Evolutionary conservation across 306 rosid genomes (phyloP).

Genomic region (Pterocarpus santalinus): DNA sequence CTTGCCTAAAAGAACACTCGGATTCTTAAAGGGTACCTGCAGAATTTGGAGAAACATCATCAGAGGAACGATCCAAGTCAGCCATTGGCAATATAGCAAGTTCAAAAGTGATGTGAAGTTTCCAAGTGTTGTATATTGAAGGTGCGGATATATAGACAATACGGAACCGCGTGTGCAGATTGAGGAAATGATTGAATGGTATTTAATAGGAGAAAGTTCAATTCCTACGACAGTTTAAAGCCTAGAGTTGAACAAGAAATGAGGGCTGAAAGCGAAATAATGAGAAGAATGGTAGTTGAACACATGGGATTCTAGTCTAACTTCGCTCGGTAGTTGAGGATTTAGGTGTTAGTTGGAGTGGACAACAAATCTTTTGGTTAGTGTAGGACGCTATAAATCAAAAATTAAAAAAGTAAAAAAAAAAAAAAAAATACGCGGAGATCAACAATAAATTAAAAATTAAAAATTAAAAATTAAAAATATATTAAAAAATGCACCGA

Average conservation of each 20-base stretch:
- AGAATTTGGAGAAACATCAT: slow-evolving; percentile 56
- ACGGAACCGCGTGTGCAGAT: too few relatives aligned
- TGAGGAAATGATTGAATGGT: too few relatives aligned
- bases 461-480: too few relatives aligned
- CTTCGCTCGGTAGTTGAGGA: slow-evolving; percentile 71
- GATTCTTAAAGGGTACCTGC: slow-evolving; percentile 62
- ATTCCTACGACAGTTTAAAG: slow-evolving; percentile 10
- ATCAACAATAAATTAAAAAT: too few relatives aligned
- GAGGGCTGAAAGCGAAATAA: slow-evolving; percentile 41
- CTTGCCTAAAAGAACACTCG: neutral
- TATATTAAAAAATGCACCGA: too few relatives aligned
- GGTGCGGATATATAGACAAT: too few relatives aligned
- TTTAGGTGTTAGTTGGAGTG: slow-evolving; percentile 52
- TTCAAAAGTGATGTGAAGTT: too few relatives aligned
- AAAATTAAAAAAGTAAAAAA: too few relatives aligned
- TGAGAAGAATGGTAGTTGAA: slow-evolving; percentile 77
- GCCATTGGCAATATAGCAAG: slow-evolving; percentile 46
- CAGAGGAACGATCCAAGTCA: slow-evolving; percentile 58
- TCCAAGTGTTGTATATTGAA: too few relatives aligned
- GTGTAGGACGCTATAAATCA: too few relatives aligned
- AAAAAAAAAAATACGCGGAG: too few relatives aligned
- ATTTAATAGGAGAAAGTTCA: neutral
- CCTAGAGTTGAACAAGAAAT: slow-evolving; percentile 34
- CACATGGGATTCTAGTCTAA: slow-evolving; percentile 32
- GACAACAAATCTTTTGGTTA: neutral